phyloP scores from a whole-genome alignment of 225 moss, liverwort and hornwort species.

The Anthoceros angustus region DNA sequence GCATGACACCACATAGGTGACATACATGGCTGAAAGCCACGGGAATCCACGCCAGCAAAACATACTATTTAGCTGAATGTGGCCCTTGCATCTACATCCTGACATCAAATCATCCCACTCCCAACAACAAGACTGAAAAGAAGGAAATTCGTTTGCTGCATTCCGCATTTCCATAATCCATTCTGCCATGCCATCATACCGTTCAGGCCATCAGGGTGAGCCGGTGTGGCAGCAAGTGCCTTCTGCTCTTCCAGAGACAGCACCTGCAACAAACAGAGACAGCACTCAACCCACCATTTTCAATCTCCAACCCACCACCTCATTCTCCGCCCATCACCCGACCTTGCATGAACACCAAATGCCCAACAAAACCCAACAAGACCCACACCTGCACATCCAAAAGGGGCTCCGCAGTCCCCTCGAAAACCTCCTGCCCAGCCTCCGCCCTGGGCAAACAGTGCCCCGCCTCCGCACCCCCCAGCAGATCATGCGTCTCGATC shows the following conservation, averaged over 20 bases:
- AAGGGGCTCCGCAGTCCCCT: background rate
- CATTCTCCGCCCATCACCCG: too few species aligned
- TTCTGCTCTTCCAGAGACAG: slow-evolving; percentile 60
- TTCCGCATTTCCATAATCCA: background rate
- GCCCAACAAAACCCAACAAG: background rate
- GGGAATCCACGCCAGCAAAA: slow-evolving; percentile 10
- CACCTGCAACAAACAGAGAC: slow-evolving; percentile 26
- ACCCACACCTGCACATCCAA: background rate
- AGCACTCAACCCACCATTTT: too few species aligned
- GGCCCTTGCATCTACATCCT: too few species aligned
- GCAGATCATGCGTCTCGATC: background rate
- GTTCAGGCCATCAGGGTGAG: slow-evolving; percentile 60
- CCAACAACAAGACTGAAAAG: background rate
- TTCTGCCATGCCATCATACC: slow-evolving; percentile 19
- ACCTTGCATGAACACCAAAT: too few species aligned
- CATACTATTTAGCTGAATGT: background rate
- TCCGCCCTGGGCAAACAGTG: background rate
- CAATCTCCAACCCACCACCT: too few species aligned
- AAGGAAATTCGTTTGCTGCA: too few species aligned
- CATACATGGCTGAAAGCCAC: slow-evolving; percentile 67
- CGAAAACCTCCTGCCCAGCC: background rate
- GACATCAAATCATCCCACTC: too few species aligned
- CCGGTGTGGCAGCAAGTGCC: slow-evolving; percentile 57
- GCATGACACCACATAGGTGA: slow-evolving; percentile 60
- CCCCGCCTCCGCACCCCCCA: background rate